phyloP scores from a whole-genome alignment of 176 grass and related monocot genomes.

The Ensete ventricosum region DNA sequence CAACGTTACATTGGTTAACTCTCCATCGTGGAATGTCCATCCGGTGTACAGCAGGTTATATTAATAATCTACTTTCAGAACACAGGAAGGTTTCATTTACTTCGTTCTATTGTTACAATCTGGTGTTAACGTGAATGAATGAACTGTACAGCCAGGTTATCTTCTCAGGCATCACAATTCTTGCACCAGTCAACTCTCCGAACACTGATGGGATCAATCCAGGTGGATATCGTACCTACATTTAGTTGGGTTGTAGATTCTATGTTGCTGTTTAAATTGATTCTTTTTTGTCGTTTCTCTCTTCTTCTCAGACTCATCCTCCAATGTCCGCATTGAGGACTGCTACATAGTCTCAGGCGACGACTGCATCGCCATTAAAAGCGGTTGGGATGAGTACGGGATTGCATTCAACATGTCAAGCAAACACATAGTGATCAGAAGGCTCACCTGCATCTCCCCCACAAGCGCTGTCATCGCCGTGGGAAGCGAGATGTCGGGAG shows the following conservation, averaged over 20 bases:
- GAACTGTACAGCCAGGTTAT: constrained; percentile 47
- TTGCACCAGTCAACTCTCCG: constrained; percentile 46
- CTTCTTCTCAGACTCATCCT: constrained; percentile 47
- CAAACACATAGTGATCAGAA: constrained; percentile 55
- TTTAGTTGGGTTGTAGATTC: neutral
- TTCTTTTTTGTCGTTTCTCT: neutral
- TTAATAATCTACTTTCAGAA: neutral
- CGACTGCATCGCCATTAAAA: constrained; percentile 88
- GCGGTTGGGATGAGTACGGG: constrained; percentile 93
- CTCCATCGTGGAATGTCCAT: constrained; percentile 79
- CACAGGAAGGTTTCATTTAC: neutral
- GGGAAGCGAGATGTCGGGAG: constrained; percentile 97
- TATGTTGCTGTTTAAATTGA: neutral
- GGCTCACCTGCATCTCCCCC: constrained; percentile 85
- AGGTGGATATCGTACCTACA: constrained; percentile 27
- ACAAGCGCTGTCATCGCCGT: constrained; percentile 84
- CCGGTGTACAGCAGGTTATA: constrained; percentile 82
- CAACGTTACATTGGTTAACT: constrained; percentile 65
- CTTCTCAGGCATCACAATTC: constrained; percentile 59
- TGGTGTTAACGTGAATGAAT: neutral
- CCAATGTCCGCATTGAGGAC: constrained; percentile 77
- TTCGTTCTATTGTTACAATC: neutral
- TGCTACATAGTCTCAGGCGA: constrained; percentile 80
- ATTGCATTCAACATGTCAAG: constrained; percentile 74
- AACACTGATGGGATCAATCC: constrained; percentile 92